Evolutionary conservation across 805 yeast species (phyloP).

Genomic region (Ogataea nonfermentans): DNA sequence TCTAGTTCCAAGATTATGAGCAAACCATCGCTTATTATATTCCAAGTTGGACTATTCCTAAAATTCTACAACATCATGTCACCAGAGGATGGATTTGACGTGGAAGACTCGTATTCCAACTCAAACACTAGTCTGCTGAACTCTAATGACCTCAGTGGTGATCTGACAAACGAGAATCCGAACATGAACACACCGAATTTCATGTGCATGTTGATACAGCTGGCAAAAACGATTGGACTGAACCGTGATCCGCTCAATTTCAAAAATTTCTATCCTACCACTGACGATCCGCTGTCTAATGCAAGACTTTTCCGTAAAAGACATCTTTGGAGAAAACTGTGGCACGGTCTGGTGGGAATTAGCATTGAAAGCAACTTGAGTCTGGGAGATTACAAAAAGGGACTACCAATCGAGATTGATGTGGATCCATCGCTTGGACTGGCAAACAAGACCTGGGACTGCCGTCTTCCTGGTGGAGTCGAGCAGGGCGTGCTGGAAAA

Average conservation of each 20-base stretch:
- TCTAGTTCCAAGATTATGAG: constrained; percentile 42
- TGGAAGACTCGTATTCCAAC: constrained; percentile 40
- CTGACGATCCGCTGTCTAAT: constrained; percentile 30
- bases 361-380: constrained; percentile 36
- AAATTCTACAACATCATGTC: constrained; percentile 54
- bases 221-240: constrained; percentile 47
- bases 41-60: constrained; percentile 59
- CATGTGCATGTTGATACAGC: constrained; percentile 37
- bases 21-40: constrained; percentile 46
- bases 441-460: constrained; percentile 37
- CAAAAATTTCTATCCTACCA: constrained; percentile 32
- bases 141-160: constrained; percentile 37
- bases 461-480: constrained; percentile 38
- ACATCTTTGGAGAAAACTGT: constrained; percentile 41
- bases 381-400: constrained; percentile 38
- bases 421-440: constrained; percentile 36
- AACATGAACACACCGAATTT: constrained; percentile 37
- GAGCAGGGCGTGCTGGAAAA: constrained; percentile 37
- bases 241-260: constrained; percentile 48
- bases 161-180: constrained; percentile 34
- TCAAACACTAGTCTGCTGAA: constrained; percentile 21
- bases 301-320: constrained; percentile 34
- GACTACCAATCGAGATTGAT: constrained; percentile 37
- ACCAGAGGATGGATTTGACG: constrained; percentile 53
- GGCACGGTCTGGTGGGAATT: constrained; percentile 36